phyloP scores from a whole-genome alignment of 2,329 filamentous ascomycete genomes.

The Xylariomycetidae sp. region DNA sequence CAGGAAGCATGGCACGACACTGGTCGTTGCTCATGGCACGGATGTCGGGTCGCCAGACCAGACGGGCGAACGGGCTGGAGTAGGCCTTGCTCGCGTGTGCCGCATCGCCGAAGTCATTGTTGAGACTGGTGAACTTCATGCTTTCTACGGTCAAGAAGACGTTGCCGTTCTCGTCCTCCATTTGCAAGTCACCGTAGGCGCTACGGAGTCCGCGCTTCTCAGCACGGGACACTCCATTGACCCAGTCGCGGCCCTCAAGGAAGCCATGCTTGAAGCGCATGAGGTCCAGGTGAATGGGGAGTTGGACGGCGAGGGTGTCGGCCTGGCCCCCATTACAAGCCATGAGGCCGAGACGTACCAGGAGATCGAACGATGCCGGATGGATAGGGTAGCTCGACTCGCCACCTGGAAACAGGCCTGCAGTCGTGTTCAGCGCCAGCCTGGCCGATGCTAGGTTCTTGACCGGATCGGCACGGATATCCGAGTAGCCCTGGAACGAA shows the following conservation, averaged over 20 bases:
- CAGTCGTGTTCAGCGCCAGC: slow-evolving; percentile 7
- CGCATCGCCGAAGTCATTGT: slow-evolving; percentile 1
- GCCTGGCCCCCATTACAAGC: slow-evolving; percentile 14
- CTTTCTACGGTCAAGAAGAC: slow-evolving; percentile 6
- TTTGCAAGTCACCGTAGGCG: slow-evolving; percentile 9
- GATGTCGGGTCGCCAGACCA: slow-evolving; percentile 17
- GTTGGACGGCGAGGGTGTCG: slow-evolving; percentile 8
- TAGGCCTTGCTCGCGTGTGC: slow-evolving; percentile 3
- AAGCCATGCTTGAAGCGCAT: slow-evolving; percentile 7
- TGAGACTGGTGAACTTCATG: slow-evolving; percentile 4
- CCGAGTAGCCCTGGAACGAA: slow-evolving; percentile 6
- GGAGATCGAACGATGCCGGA: slow-evolving; percentile 13
- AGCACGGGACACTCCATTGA: slow-evolving; percentile 5
- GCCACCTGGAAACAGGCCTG: slow-evolving; percentile 5
- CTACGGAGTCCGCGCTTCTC: slow-evolving; percentile 8
- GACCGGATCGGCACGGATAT: slow-evolving; percentile 5
- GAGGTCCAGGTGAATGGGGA: slow-evolving; percentile 13
- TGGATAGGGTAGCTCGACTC: slow-evolving; percentile 17
- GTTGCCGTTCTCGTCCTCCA: slow-evolving; percentile 7
- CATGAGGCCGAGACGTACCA: slow-evolving; percentile 15
- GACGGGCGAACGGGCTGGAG: slow-evolving; percentile 5
- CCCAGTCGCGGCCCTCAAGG: slow-evolving; percentile 1
- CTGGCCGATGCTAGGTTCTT: slow-evolving; percentile 7
- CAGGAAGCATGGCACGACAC: slow-evolving; percentile 5
- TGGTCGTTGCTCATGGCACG: slow-evolving; percentile 11